These are phyloP conservation scores for Candolleomyces efflorescens DNA, from an alignment of 768 basidiomycete genomes.

Conservation along the genomic window DNA sequence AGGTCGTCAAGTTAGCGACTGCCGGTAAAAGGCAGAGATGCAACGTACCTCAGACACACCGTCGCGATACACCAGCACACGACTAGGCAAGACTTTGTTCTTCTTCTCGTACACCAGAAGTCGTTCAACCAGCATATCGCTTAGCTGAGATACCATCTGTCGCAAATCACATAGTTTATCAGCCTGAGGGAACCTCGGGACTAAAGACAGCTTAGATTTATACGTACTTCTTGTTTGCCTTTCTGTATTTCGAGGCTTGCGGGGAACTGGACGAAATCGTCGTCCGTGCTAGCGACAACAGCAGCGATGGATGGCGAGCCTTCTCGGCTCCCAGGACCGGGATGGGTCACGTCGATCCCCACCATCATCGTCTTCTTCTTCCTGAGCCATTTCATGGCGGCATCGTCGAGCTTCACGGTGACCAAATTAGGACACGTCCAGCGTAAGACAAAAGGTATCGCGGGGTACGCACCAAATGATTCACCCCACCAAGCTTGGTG, in stretches of 20 bases:
- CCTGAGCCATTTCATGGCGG: slow-evolving; percentile 59
- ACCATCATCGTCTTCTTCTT: slow-evolving; percentile 76
- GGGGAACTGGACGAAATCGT: slow-evolving; percentile 70
- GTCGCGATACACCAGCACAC: slow-evolving; percentile 73
- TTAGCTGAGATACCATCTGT: slow-evolving; percentile 70
- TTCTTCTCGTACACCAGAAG: slow-evolving; percentile 51
- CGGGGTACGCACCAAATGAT: slow-evolving; percentile 46
- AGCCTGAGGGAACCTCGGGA: neutral
- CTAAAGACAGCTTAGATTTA: neutral
- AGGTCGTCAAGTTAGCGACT: slow-evolving; percentile 2
- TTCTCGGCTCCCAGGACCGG: slow-evolving; percentile 57
- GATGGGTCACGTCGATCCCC: slow-evolving; percentile 83
- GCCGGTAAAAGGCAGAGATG: no score
- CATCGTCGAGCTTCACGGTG: slow-evolving; percentile 41
- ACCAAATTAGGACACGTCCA: slow-evolving; percentile 2
- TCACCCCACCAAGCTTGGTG: slow-evolving; percentile 77
- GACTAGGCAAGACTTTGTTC: slow-evolving; percentile 56
- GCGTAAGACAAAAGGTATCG: neutral
- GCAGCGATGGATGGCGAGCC: slow-evolving; percentile 84
- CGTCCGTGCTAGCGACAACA: slow-evolving; percentile 74
- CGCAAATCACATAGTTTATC: neutral
- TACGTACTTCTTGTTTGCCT: slow-evolving; percentile 41
- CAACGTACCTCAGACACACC: slow-evolving; percentile 71
- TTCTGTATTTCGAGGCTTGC: slow-evolving; percentile 68
- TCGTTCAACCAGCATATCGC: slow-evolving; percentile 68